phyloP scores from a whole-genome alignment of 768 basidiomycete species.

The Obba rivulosa region DNA sequence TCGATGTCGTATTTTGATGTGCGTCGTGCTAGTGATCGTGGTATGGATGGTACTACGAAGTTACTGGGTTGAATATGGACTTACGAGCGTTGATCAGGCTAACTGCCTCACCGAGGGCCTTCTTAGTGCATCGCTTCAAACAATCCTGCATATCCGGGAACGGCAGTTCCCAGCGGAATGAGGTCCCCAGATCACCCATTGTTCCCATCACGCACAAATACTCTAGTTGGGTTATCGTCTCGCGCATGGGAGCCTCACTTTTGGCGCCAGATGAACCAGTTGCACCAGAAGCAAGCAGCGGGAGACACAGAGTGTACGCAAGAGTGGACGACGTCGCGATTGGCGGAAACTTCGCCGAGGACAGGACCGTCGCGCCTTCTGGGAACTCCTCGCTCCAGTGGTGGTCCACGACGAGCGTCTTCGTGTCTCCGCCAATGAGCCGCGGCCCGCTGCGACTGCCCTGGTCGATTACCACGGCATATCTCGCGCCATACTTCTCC shows the following conservation, averaged over 20 bases:
- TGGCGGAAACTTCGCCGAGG: slow-evolving; percentile 34
- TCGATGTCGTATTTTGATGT: slow-evolving; percentile 28
- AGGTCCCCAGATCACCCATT: slow-evolving; percentile 35
- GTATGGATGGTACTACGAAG: no score
- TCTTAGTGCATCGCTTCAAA: slow-evolving; percentile 32
- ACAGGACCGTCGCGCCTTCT: slow-evolving; percentile 26
- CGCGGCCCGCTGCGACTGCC: slow-evolving; percentile 36
- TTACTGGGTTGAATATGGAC: slow-evolving; percentile 1
- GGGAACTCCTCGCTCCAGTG: slow-evolving; percentile 39
- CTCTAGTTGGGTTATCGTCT: slow-evolving; percentile 23
- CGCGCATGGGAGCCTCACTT: not conserved
- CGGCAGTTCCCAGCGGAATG: slow-evolving; percentile 22
- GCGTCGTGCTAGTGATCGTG: slow-evolving; percentile 9
- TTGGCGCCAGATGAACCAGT: not conserved
- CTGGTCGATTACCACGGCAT: slow-evolving; percentile 40
- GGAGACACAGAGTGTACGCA: slow-evolving; percentile 34
- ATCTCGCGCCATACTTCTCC: slow-evolving; percentile 20
- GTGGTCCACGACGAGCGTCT: slow-evolving; percentile 41
- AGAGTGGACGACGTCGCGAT: slow-evolving; percentile 39
- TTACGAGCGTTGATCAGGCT: slow-evolving; percentile 38
- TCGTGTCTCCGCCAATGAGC: slow-evolving; percentile 17
- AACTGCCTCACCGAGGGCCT: slow-evolving; percentile 35
- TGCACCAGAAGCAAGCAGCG: slow-evolving; percentile 17
- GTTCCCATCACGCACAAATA: slow-evolving; percentile 37
- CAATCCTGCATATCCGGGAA: slow-evolving; percentile 27